Evolutionary conservation across 2,329 filamentous ascomycete species (phyloP).

Genomic region (Aspergillus niger): DNA sequence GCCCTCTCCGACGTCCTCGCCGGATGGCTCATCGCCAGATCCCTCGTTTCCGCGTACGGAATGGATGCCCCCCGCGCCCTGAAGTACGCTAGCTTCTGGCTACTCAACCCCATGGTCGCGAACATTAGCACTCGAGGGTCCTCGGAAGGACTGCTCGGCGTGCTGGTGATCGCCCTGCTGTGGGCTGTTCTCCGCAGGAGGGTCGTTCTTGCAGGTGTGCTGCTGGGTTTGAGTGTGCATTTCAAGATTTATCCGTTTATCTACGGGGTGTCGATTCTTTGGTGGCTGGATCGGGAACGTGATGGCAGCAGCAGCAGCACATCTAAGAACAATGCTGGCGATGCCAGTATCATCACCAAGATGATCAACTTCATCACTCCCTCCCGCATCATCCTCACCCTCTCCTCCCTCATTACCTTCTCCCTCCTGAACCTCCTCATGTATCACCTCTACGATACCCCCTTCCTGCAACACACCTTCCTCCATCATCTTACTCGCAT

Average conservation of each 20-base stretch:
- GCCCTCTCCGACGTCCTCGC: conserved; percentile 80
- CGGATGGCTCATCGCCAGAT: conserved; percentile 71
- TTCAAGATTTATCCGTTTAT: conserved; percentile 99
- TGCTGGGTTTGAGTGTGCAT: conserved; percentile 84
- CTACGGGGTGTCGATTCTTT: conserved; percentile 67
- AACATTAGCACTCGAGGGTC: conserved; percentile 94
- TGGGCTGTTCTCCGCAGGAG: conserved; percentile 73
- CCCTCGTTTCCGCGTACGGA: conserved; percentile 51
- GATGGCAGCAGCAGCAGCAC: conserved; percentile 15
- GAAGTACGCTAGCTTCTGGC: conserved; percentile 82
- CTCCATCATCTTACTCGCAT: conserved; percentile 89
- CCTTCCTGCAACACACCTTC: conserved; percentile 87
- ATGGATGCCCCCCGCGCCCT: conserved; percentile 62
- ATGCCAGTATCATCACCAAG: neutral
- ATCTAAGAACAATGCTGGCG: neutral
- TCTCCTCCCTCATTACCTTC: conserved; percentile 73
- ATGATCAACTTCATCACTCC: conserved; percentile 41
- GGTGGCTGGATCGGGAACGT: conserved; percentile 41
- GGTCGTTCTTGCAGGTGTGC: conserved; percentile 66
- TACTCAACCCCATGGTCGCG: conserved; percentile 97
- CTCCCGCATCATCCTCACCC: conserved; percentile 39
- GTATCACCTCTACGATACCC: conserved; percentile 74
- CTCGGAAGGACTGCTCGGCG: conserved; percentile 85
- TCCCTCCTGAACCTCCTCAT: conserved; percentile 72
- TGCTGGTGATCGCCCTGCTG: conserved; percentile 77